These are phyloP conservation scores for Cutaneotrichosporon cavernicola DNA, from an alignment of 1,284 basidiomycete genomes.

Conservation along the genomic window DNA sequence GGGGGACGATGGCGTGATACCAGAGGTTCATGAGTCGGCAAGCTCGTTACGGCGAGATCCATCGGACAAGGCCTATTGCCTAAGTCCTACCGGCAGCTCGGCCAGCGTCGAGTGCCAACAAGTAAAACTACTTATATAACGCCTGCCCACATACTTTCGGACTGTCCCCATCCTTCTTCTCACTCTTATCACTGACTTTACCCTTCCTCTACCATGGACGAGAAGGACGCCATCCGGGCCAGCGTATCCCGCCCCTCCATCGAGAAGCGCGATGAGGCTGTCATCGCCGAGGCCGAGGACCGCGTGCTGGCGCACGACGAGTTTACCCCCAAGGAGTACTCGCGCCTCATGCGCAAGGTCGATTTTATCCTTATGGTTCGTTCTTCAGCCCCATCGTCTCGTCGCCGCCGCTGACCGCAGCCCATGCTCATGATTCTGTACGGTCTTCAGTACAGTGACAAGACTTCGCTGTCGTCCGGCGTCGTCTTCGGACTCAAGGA, in stretches of 20 bases:
- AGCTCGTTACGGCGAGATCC: no score
- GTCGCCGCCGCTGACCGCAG: neutral
- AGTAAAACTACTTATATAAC: no score
- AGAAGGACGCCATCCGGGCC: neutral
- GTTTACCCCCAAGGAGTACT: slow-evolving; percentile 20
- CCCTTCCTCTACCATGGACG: neutral
- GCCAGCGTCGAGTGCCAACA: no score
- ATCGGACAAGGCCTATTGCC: no score
- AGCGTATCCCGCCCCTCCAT: neutral
- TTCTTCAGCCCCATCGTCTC: neutral
- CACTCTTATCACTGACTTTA: no score
- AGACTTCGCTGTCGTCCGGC: slow-evolving; percentile 21
- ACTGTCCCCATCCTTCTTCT: no score
- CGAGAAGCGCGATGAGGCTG: neutral
- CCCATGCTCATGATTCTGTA: slow-evolving; percentile 20
- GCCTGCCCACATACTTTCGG: no score
- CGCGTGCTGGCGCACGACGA: slow-evolving; percentile 20
- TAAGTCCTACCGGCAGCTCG: no score
- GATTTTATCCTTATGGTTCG: slow-evolving; percentile 21
- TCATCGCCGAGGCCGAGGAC: slow-evolving; percentile 12
- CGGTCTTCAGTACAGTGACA: slow-evolving; percentile 22
- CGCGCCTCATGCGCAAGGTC: slow-evolving; percentile 19
- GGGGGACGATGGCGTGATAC: no score
- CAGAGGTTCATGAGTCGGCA: no score
- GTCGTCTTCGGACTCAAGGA: slow-evolving; percentile 31